Conservation (phyloP, 352 stramenopile genomes). For the Phytopythium aichiense region DNA sequence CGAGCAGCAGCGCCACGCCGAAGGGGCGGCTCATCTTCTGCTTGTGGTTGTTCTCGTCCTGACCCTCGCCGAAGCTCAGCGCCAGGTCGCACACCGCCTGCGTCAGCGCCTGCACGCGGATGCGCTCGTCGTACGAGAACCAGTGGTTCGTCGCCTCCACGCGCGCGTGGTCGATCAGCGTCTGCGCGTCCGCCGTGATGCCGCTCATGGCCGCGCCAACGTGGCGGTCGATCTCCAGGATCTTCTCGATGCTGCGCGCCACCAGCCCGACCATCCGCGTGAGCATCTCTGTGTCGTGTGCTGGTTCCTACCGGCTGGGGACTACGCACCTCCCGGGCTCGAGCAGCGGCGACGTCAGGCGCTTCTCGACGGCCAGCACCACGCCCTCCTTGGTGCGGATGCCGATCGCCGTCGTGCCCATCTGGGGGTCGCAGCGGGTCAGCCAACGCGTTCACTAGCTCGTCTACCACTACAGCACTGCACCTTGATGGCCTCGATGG, state of each 20-base stretch:
- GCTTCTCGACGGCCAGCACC: conserved; percentile 98
- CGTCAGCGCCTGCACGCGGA: conserved; percentile 97
- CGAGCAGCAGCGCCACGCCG: conserved; percentile 97
- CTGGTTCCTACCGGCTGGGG: neutral
- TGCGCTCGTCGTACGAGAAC: conserved; percentile 98
- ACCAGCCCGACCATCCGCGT: neutral
- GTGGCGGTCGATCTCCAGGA: conserved; percentile 99
- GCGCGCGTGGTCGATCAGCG: conserved; percentile 98
- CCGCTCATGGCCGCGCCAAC: conserved; percentile 98
- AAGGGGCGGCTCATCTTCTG: conserved; percentile 99
- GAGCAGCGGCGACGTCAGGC: conserved; percentile 94
- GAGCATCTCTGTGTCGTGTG: neutral
- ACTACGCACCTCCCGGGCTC: conserved; percentile 82
- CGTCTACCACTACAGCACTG: neutral
- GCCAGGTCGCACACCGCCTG: conserved; percentile 98
- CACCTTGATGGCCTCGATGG: conserved; percentile 97
- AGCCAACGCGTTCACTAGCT: too few species aligned
- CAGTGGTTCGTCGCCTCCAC: conserved; percentile 99
- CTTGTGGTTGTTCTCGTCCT: conserved; percentile 93
- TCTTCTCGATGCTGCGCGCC: conserved; percentile 96
- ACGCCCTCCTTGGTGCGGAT: conserved; percentile 97
- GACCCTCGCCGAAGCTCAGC: conserved; percentile 93
- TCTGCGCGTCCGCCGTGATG: conserved; percentile 97
- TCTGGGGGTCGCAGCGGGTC: conserved; percentile 30
- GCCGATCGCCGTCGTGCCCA: conserved; percentile 98